Conservation (phyloP, 2,329 filamentous ascomycete genomes). For the Fusarium stilboides region DNA sequence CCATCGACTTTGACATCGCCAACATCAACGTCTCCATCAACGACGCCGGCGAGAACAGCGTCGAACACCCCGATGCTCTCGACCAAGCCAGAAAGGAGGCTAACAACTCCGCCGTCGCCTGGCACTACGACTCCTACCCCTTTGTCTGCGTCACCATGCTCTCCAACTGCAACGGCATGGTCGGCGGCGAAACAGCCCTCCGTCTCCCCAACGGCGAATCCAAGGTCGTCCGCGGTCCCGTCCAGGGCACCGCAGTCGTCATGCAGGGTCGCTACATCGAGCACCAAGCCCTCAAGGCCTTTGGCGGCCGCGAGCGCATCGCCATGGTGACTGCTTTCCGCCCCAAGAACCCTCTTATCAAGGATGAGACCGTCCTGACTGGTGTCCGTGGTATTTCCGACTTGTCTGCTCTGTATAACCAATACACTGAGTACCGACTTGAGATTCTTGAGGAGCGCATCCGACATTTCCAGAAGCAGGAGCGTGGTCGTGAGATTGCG, state of each 20-base stretch:
- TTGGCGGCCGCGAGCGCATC: conserved; percentile 74
- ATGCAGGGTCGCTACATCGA: conserved; percentile 77
- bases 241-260: conserved; percentile 71
- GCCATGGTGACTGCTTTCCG: conserved; percentile 77
- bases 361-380: conserved; percentile 73
- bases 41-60: conserved; percentile 49
- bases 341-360: conserved; percentile 66
- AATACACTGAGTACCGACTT: conserved; percentile 74
- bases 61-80: conserved; percentile 65
- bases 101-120: conserved; percentile 69
- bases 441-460: conserved; percentile 73
- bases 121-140: conserved; percentile 76
- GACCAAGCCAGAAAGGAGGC: conserved; percentile 51
- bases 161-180: conserved; percentile 73
- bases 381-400: conserved; percentile 73
- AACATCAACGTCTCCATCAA: conserved; percentile 69
- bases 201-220: conserved; percentile 66
- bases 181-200: conserved; percentile 75
- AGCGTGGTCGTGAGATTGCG: conserved; percentile 28
- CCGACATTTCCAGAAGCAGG: conserved; percentile 36
- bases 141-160: conserved; percentile 79
- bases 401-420: conserved; percentile 70
- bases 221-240: conserved; percentile 70
- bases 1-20: conserved; percentile 68
- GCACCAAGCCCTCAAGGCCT: conserved; percentile 72